Percentiles rank a stretch among this genome's conserved stretches.
These are phyloP conservation scores for Diaporthe batatas DNA, from an alignment of 2,329 filamentous ascomycete species.

Conservation along the genomic window DNA sequence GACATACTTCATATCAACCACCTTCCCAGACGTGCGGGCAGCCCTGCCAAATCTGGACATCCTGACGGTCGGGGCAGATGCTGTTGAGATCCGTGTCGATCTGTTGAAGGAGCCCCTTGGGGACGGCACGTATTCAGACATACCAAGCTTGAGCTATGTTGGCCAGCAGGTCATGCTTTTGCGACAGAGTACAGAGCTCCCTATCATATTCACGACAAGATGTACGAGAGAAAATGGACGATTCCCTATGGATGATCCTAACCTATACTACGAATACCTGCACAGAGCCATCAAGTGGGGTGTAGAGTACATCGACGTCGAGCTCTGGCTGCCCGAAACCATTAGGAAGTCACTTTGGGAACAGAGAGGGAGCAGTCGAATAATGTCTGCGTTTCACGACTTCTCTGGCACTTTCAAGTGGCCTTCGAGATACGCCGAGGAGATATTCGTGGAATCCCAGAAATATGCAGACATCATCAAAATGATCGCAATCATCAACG, in stretches of 20 bases:
- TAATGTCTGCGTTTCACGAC: slow-evolving; percentile 94
- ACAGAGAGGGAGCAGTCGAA: slow-evolving; percentile 81
- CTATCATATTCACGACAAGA: slow-evolving; percentile 90
- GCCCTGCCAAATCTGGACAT: slow-evolving; percentile 89
- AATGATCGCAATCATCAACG: slow-evolving; percentile 88
- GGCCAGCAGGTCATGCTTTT: slow-evolving; percentile 88
- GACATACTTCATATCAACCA: slow-evolving; percentile 89
- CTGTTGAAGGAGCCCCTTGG: slow-evolving; percentile 78
- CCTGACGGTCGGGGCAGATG: slow-evolving; percentile 86
- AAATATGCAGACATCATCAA: slow-evolving; percentile 88
- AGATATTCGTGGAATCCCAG: slow-evolving; percentile 78
- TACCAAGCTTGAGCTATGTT: slow-evolving; percentile 86
- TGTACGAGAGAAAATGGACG: slow-evolving; percentile 86
- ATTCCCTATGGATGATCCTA: slow-evolving; percentile 85
- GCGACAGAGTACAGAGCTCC: slow-evolving; percentile 85
- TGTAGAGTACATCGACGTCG: slow-evolving; percentile 90
- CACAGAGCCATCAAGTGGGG: slow-evolving; percentile 89
- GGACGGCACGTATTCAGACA: slow-evolving; percentile 71
- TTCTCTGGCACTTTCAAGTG: slow-evolving; percentile 88
- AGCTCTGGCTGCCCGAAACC: slow-evolving; percentile 85
- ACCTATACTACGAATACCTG: slow-evolving; percentile 83
- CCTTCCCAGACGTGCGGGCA: slow-evolving; percentile 86
- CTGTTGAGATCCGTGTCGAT: slow-evolving; percentile 87
- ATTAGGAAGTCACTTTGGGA: slow-evolving; percentile 78
- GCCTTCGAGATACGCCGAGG: slow-evolving; percentile 79